A percentile compares a stretch with the other conserved stretches of the same genome.
Evolutionary conservation across 192 early-diverging fungal species (phyloP).

Genomic region (Helicostylum pulchrum): DNA sequence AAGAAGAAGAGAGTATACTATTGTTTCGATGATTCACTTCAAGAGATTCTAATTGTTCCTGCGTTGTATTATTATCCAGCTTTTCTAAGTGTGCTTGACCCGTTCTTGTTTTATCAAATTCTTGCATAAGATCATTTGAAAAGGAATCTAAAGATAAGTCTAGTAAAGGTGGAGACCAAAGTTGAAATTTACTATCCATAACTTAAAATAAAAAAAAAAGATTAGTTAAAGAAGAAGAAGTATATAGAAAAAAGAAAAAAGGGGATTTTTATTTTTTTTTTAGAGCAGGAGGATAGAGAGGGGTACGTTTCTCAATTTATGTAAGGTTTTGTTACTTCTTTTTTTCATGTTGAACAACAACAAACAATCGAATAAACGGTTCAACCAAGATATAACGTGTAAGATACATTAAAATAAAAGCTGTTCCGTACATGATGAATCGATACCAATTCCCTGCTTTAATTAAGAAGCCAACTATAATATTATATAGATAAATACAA

Average conservation of each 20-base stretch:
- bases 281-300: not conserved
- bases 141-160: slow-evolving; percentile 11
- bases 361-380: too few species aligned
- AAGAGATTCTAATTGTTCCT: too few species aligned
- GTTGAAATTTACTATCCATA: slow-evolving; percentile 2
- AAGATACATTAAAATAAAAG: slow-evolving; percentile 29
- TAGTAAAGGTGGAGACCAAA: slow-evolving; percentile 14
- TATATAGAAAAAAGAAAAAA: not conserved
- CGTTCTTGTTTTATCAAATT: slow-evolving; percentile 8
- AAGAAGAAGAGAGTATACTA: not conserved
- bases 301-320: too few species aligned
- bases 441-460: slow-evolving; percentile 30
- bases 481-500: not conserved
- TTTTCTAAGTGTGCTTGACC: too few species aligned
- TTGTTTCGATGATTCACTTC: not conserved
- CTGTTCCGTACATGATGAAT: slow-evolving; percentile 22
- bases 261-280: not conserved
- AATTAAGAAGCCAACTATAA: slow-evolving; percentile 28
- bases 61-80: too few species aligned
- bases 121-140: not conserved
- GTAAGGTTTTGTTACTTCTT: too few species aligned
- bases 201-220: not conserved
- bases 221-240: not conserved
- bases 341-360: too few species aligned
- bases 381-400: slow-evolving; percentile 21